Evolutionary conservation across 2,329 filamentous ascomycete species (phyloP).

Genomic region (Aspergillus arachidicola): DNA sequence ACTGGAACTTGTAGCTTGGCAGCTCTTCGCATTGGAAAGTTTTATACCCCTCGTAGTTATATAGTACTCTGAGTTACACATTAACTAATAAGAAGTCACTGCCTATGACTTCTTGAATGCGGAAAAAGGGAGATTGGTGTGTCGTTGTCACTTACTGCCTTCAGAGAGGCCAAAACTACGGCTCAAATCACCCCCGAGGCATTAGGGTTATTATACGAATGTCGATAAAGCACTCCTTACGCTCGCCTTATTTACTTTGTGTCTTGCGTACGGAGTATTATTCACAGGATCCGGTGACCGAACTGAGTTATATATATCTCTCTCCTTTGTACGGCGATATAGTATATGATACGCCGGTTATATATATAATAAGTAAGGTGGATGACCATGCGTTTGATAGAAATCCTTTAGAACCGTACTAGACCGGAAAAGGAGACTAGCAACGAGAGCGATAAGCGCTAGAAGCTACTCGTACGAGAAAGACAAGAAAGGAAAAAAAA

Average conservation of each 20-base stretch:
- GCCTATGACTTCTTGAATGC: no score
- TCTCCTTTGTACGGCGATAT: no score
- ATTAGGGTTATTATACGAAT: no score
- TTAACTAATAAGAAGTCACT: neutral
- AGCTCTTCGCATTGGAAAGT: no score
- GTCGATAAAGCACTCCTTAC: no score
- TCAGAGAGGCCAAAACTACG: no score
- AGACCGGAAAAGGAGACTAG: neutral
- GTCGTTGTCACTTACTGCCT: no score
- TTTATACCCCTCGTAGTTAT: neutral
- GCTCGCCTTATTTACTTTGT: neutral
- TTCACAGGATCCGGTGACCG: neutral
- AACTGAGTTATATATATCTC: no score
- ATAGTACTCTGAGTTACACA: neutral
- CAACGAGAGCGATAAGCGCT: neutral
- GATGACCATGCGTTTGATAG: neutral
- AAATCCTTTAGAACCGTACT: neutral
- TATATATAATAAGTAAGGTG: no score
- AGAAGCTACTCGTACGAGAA: neutral
- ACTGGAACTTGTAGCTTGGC: no score
- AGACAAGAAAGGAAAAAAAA: neutral
- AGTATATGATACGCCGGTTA: accelerated
- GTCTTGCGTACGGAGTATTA: neutral
- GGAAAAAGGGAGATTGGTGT: no score
- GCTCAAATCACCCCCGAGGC: no score